phyloP scores from a whole-genome alignment of 768 basidiomycete genomes.

The Coprinopsis sp. region DNA sequence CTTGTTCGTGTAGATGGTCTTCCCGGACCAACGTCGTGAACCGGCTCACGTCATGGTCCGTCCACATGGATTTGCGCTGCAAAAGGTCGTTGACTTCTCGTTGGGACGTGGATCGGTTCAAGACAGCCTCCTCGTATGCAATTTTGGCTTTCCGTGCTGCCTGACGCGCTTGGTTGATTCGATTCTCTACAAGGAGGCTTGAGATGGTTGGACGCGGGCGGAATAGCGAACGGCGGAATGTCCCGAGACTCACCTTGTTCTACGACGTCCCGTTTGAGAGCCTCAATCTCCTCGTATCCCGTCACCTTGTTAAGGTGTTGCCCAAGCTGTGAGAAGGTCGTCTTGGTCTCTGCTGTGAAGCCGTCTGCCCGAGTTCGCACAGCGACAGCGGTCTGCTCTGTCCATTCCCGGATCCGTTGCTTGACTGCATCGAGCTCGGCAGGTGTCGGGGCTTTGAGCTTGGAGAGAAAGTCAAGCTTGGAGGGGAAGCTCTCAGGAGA shows the following conservation, averaged over 20 bases:
- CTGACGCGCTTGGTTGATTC: slow-evolving; percentile 61
- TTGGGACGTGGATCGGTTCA: slow-evolving; percentile 78
- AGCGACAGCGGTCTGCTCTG: slow-evolving; percentile 37
- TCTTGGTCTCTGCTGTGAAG: slow-evolving; percentile 52
- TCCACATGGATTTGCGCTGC: slow-evolving; percentile 92
- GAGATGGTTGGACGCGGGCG: background rate
- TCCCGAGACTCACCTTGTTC: slow-evolving; percentile 61
- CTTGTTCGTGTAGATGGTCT: slow-evolving; percentile 84
- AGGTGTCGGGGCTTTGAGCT: slow-evolving; percentile 8
- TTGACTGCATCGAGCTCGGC: slow-evolving; percentile 34
- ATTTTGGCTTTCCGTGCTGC: slow-evolving; percentile 70
- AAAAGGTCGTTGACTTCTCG: slow-evolving; percentile 94
- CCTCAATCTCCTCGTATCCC: slow-evolving; percentile 89
- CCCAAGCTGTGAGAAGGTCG: slow-evolving; percentile 70
- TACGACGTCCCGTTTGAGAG: slow-evolving; percentile 70
- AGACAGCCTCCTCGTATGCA: slow-evolving; percentile 74
- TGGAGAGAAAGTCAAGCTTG: slow-evolving; percentile 1
- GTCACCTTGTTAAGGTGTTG: slow-evolving; percentile 79
- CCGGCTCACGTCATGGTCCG: slow-evolving; percentile 75
- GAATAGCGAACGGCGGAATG: background rate
- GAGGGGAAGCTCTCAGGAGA: background rate
- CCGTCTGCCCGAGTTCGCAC: slow-evolving; percentile 53
- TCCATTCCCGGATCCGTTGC: slow-evolving; percentile 45
- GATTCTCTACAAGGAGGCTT: slow-evolving; percentile 51
- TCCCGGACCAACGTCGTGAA: slow-evolving; percentile 89